Conservation (phyloP, 139 green algal species). For the Picocystis salinarum region DNA sequence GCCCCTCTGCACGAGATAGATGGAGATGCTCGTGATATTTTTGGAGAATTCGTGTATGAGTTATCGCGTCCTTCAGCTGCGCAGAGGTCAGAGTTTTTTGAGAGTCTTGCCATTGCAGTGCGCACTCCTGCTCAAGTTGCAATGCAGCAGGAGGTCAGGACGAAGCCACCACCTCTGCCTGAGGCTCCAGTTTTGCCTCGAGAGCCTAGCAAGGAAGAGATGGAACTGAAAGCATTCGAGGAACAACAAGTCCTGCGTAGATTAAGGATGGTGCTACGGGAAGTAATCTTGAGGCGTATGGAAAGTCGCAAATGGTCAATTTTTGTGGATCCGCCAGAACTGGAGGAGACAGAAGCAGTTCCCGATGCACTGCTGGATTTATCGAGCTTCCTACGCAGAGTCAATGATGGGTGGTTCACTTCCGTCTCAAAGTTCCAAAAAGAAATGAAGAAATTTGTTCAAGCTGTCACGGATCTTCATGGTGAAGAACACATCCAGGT, state of each 20-base stretch:
- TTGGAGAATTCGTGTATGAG: too few relatives aligned
- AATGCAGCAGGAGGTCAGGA: constrained; percentile 1
- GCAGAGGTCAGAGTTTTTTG: constrained; percentile 17
- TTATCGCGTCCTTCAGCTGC: too few relatives aligned
- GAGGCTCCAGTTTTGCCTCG: constrained; percentile 4
- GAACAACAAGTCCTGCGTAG: constrained; percentile 29
- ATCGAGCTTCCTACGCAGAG: constrained; percentile 35
- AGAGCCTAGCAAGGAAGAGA: constrained; percentile 1
- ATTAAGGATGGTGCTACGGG: constrained; percentile 45
- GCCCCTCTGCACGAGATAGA: constrained; percentile 23
- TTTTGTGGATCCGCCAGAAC: constrained; percentile 32
- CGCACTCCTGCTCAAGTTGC: not conserved
- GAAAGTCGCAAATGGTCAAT: constrained; percentile 25
- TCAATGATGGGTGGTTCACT: constrained; percentile 36
- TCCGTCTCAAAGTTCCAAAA: constrained; percentile 37
- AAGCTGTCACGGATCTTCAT: constrained; percentile 2
- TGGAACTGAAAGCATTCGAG: constrained; percentile 7
- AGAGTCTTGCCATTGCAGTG: not conserved
- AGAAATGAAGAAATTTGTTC: constrained; percentile 17
- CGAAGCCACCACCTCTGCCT: not conserved
- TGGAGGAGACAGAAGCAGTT: constrained; percentile 13
- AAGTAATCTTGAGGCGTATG: constrained; percentile 31
- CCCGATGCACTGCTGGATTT: constrained; percentile 45
- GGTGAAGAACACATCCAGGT: not conserved
- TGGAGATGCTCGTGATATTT: constrained; percentile 13